phyloP scores from a whole-genome alignment of 371 early-diverging fungal genomes.

The Mucor velutinosus region DNA sequence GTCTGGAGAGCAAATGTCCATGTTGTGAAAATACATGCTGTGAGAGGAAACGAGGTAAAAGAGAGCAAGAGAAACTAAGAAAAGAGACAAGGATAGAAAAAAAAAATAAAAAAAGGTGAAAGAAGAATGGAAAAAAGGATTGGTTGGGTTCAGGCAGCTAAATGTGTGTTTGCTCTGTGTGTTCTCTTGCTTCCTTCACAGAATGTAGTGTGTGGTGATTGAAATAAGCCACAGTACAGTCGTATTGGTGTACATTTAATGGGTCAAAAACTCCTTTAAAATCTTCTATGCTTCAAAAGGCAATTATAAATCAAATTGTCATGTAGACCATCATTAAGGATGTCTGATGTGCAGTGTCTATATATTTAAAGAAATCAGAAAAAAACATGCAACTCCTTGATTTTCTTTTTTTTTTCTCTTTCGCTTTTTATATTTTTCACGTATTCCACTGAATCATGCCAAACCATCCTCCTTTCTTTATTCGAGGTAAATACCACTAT shows the following conservation, averaged over 20 bases:
- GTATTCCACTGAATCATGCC: not conserved
- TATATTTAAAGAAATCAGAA: not conserved
- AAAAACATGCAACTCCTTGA: not conserved
- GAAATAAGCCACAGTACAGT: not conserved
- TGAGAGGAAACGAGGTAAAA: not conserved
- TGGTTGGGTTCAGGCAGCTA: not conserved
- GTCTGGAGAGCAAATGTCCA: conserved; percentile 21
- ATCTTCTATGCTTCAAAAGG: not conserved
- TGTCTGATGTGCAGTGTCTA: not conserved
- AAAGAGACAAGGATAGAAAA: not conserved
- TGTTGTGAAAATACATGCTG: not conserved
- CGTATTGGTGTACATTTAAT: not conserved
- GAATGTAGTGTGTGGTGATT: not conserved
- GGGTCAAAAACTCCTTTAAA: not conserved
- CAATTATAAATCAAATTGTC: not conserved
- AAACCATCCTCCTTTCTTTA: conserved; percentile 11
- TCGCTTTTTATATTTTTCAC: not conserved
- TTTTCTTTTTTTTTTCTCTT: not conserved
- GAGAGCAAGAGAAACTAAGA: not conserved
- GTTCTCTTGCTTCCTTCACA: no score
- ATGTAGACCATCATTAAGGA: not conserved
- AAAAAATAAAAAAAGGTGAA: not conserved
- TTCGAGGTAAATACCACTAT: conserved; percentile 10
- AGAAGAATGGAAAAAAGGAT: not conserved
- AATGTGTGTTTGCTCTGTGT: not conserved